Conservation (phyloP, 2,329 filamentous ascomycete genomes). For the Sordariomycetes sp. region DNA sequence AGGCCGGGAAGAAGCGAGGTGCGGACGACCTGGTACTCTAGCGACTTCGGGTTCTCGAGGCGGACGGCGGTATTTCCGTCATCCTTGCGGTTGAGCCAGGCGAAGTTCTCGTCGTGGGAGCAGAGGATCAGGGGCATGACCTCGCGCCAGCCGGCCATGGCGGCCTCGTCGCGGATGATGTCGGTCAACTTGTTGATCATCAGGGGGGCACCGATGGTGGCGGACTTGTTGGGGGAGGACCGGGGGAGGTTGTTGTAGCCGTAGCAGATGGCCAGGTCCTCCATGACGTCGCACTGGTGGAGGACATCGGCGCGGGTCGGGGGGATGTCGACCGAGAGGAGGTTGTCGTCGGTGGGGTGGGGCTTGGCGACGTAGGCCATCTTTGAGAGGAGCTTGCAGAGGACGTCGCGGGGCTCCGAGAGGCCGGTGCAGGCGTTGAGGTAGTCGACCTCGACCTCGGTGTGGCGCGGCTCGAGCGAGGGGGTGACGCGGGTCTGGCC, state of each 20-base stretch:
- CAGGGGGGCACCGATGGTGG: conserved; percentile 75
- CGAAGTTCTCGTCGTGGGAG: conserved; percentile 97
- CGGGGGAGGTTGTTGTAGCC: conserved; percentile 94
- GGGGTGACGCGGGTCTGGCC: conserved; percentile 69
- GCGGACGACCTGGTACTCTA: conserved; percentile 86
- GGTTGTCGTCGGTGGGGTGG: conserved; percentile 45
- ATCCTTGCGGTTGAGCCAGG: conserved; percentile 81
- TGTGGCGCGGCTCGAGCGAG: conserved; percentile 60
- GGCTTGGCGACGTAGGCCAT: conserved; percentile 81
- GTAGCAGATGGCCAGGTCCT: conserved; percentile 92
- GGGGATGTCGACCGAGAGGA: conserved; percentile 73
- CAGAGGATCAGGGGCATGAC: conserved; percentile 94
- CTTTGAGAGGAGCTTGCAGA: conserved; percentile 69
- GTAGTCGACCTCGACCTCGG: conserved; percentile 80
- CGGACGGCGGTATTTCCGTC: conserved; percentile 72
- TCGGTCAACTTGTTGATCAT: conserved; percentile 90
- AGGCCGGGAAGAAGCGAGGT: conserved; percentile 77
- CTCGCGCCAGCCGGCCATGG: conserved; percentile 92
- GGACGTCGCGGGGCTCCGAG: conserved; percentile 55
- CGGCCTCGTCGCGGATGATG: conserved; percentile 77
- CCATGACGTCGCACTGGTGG: conserved; percentile 97
- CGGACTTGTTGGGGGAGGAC: conserved; percentile 72
- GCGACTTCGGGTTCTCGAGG: conserved; percentile 84
- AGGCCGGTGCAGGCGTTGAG: conserved; percentile 89
- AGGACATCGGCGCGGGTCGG: conserved; percentile 88